A percentile compares a stretch with the other conserved stretches of the same genome.
These are phyloP conservation scores for Globisporangium radiosum DNA, from an alignment of 352 stramenopile species.

Conservation along the genomic window DNA sequence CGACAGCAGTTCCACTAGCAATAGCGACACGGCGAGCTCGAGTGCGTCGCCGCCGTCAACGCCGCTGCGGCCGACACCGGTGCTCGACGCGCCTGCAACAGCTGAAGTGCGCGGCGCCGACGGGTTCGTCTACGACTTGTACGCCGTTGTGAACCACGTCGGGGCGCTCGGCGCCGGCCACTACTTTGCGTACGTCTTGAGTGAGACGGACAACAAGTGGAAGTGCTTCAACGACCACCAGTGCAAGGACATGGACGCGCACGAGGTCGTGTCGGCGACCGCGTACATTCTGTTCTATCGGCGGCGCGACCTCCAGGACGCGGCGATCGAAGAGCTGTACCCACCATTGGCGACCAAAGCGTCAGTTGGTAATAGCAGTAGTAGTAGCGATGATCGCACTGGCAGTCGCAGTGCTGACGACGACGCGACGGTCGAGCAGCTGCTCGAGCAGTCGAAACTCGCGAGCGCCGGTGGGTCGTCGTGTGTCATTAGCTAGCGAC, in stretches of 20 bases:
- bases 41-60: not conserved
- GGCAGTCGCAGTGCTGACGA: constrained; percentile 9
- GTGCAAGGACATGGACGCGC: constrained; percentile 83
- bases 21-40: not conserved
- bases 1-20: not conserved
- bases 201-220: constrained; percentile 91
- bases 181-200: constrained; percentile 89
- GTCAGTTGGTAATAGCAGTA: too few relatives aligned
- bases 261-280: constrained; percentile 79
- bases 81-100: constrained; percentile 54
- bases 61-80: constrained; percentile 10
- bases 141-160: constrained; percentile 97
- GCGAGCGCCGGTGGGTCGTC: constrained; percentile 31
- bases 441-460: constrained; percentile 62
- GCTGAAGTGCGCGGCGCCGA: constrained; percentile 44
- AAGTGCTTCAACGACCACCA: constrained; percentile 97
- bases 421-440: constrained; percentile 53
- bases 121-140: constrained; percentile 92
- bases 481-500: constrained; percentile 48
- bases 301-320: constrained; percentile 55
- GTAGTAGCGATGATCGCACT: too few relatives aligned
- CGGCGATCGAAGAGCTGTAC: constrained; percentile 72
- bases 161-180: constrained; percentile 93
- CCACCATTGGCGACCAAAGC: constrained; percentile 39
- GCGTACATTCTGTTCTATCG: constrained; percentile 91